A percentile compares a stretch with the other conserved stretches of the same genome.
These are phyloP conservation scores for Thermothielavioides terrestris DNA, from an alignment of 495 filamentous ascomycete species.

Conservation along the genomic window DNA sequence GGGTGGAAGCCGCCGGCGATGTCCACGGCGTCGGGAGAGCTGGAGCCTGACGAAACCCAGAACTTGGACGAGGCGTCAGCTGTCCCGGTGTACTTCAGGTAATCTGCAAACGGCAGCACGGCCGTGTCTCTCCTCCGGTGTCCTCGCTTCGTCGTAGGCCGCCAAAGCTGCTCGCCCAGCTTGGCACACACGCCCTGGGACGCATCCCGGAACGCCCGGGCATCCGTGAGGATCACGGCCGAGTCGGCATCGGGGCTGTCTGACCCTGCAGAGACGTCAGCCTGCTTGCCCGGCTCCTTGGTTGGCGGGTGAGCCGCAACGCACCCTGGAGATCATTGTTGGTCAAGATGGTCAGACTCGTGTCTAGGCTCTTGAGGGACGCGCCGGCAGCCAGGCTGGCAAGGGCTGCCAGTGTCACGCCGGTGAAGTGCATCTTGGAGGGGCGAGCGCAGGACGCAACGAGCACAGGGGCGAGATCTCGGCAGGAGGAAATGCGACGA, in stretches of 20 bases:
- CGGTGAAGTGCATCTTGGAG: constrained; percentile 9
- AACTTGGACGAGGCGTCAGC: constrained; percentile 20
- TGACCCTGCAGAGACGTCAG: constrained; percentile 23
- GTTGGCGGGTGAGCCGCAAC: too few relatives aligned
- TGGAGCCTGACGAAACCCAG: constrained; percentile 27
- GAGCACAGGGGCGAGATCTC: not conserved
- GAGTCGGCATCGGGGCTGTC: constrained; percentile 31
- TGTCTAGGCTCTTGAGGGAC: constrained; percentile 29
- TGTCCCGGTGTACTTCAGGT: constrained; percentile 26
- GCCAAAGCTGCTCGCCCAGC: constrained; percentile 39
- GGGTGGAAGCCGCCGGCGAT: not conserved
- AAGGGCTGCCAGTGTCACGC: constrained; percentile 7
- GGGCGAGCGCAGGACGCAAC: not conserved
- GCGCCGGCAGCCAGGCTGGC: constrained; percentile 13
- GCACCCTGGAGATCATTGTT: constrained; percentile 38
- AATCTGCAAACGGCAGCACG: constrained; percentile 32
- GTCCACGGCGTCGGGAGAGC: constrained; percentile 6
- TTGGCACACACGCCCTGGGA: constrained; percentile 6
- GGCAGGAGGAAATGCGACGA: not conserved
- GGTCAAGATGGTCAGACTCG: constrained; percentile 30
- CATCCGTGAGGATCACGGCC: constrained; percentile 32
- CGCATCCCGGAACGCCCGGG: constrained; percentile 8
- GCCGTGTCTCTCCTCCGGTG: constrained; percentile 6
- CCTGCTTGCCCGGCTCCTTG: too few relatives aligned
- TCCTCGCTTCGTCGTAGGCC: constrained; percentile 21